Base-by-base conservation (phyloP, 176 grass and related monocot species). In the Areca catechu region DNA sequence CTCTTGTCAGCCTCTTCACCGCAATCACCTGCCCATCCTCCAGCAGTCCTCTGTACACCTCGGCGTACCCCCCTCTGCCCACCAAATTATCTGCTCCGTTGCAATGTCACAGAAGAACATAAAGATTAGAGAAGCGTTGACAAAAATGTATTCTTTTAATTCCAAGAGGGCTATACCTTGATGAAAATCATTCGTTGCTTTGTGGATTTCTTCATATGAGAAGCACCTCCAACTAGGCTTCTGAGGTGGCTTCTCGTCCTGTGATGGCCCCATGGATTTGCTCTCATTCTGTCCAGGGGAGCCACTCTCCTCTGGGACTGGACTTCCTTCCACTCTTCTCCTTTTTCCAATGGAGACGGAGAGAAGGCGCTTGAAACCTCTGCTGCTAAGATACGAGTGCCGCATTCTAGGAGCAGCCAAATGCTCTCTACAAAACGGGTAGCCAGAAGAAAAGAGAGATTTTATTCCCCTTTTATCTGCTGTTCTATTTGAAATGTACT, bases 61-160 rank as follows among this genome's bases (percentile, higher is more conserved):
- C 92, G 19, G 86, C 92, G 63, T 87, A 88, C 4, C 92, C 92
- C 34, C 92, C 92, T 23, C 66, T 77, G 2, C 92, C 92, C 16
- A 82, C 92, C 77, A 96, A 50, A 68, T 88, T 96, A 53, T 72
- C 92, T 96, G 69, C 52, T 1, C 54, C 17, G 51, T 51, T 19
- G 17, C 28, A 22, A 43, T 14, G 6, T 0, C 19, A 66, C 19
- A 66, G 16, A 16, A 18, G 56, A 29, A 49, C 20, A 16, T 43
- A 43, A 14, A 43, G 34, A 68, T 34, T 29, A 29, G 27, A 6
- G 27, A 15, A 50, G 18, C 3, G 24, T 20, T 51, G 18, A 16
- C 16, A 53, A 23, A 23, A 62, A 12, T 15, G 15, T 63, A 43
- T 3, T 16, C 49, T 15, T 19, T 10, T n/a, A 28, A 50, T 25